Base-by-base conservation (phyloP, 2,329 filamentous ascomycete species). In the Scytalidium sp. region DNA sequence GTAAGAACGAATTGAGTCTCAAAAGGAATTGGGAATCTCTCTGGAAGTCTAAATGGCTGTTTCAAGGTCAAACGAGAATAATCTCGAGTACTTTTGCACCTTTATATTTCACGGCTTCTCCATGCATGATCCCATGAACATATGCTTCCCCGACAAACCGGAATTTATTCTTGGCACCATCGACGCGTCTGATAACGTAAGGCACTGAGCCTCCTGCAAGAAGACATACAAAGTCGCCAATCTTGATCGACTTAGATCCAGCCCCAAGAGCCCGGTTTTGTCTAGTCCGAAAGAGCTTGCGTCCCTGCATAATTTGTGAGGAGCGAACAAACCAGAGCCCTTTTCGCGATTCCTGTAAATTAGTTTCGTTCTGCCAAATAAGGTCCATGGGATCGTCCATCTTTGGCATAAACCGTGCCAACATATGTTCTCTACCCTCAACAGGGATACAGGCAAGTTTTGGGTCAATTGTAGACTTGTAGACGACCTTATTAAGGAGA, bases 1-100 rank as follows among this genome's bases (percentile, higher is more conserved):
- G 13, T 22, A 44, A 41, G 21, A 43, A 45, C 27, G 7, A 3
- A 25, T 50, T 21, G 23, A 53, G 40, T 27, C 45, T 43, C 3
- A 15, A 51, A 29, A 29, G 25, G 25, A 29, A 13, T 29, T 29
- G 25, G 25, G 25, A 7, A 29, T 29, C 25, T 29, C 25, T 29
- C 25, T 29, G 25, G 25, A 13, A 13, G 25, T 29, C 13, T 29
- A 29, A 29, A 29, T 29, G 25, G 25, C 13, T 29, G 25, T 29
- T 29, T 29, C 25, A 29, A 29, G 25, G 25, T 29, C 25, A 29
- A 29, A 29, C 25, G 25, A 29, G 25, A 29, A 29, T 29, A 29
- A 29, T 29, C 7, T 29, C 25, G 25, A 29, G 25, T 29, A 29
- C 25, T 29, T 29, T 29, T 29, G 25, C 25, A 29, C 25, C 25